These are phyloP conservation scores for Bjerkandera adusta DNA, from an alignment of 1,284 basidiomycete genomes.

Conservation along the genomic window DNA sequence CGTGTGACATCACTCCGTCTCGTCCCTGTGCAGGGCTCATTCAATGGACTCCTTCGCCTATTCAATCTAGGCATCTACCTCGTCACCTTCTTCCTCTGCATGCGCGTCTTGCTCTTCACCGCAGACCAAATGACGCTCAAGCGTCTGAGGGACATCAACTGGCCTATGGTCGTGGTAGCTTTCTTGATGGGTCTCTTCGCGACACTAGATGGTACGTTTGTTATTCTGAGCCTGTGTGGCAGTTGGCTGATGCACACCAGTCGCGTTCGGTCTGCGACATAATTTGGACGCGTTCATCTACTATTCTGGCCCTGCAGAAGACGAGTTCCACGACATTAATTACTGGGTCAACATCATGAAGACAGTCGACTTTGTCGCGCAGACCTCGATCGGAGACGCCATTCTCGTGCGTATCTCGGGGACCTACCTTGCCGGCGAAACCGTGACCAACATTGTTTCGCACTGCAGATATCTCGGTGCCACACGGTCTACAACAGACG, in stretches of 20 bases:
- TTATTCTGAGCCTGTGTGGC: too few relatives aligned
- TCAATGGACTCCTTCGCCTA: too few relatives aligned
- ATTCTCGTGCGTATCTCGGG: conserved; percentile 4
- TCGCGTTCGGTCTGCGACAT: conserved; percentile 5
- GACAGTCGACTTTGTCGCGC: conserved; percentile 5
- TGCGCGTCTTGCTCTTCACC: conserved; percentile 16
- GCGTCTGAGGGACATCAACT: conserved; percentile 3
- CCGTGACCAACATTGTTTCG: neutral
- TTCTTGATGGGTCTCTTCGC: conserved; percentile 6
- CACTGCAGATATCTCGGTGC: conserved; percentile 8
- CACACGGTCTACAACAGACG: conserved; percentile 3
- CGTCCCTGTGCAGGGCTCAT: neutral
- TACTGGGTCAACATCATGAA: conserved; percentile 12
- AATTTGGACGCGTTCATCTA: conserved; percentile 11
- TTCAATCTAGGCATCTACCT: conserved; percentile 9
- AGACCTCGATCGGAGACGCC: conserved; percentile 10
- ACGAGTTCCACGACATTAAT: conserved; percentile 4
- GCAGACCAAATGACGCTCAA: conserved; percentile 1
- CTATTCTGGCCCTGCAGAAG: conserved; percentile 4
- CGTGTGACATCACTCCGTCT: conserved; percentile 2
- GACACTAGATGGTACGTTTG: conserved; percentile 4
- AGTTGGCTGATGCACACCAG: conserved; percentile 35
- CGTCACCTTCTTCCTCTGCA: conserved; percentile 9
- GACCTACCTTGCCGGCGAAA: neutral
- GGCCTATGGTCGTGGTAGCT: conserved; percentile 5